Base-by-base conservation (phyloP, 805 yeast genomes). In the Metschnikowia cubensis region DNA sequence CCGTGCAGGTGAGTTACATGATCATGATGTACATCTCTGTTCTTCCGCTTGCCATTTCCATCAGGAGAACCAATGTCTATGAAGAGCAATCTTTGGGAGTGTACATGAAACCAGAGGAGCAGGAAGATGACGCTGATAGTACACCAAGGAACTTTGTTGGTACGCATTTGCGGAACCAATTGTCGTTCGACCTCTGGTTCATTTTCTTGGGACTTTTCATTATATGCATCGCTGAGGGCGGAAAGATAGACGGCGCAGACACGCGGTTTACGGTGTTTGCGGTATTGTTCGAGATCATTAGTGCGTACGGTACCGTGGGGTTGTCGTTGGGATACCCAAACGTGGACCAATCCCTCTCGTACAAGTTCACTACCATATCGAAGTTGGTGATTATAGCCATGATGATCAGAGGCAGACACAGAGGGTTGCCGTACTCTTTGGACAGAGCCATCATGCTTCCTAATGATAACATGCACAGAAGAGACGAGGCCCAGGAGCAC, bases 1-100 rank as follows among this genome's bases (percentile, higher is more conserved):
- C 96, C 0, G 88, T 92, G 45, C 96, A 90, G 66, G 96, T 94
- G 29, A 83, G 94, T 59, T 94, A 94, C 65, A 79, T 89, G 83
- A 79, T 94, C 52, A 92, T 94, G 98, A 94, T 94, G 99, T 94
- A 94, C 70, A 90, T 94, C 25, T 92, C 98, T 14, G 97, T 92
- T 40, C 75, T 91, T 63, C 99, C 99, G 1, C 73, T 94, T 59
- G 99, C 99, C 32, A 94, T 94, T 56, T 89, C 97, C 35, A 90
- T 94, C 54, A 83, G 99, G 71, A 81, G 97, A 66, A 94, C 99
- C 17, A 94, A 94, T 65, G 99, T 94, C 49, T 94, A 94, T 70
- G 99, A 94, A 65, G 99, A 94, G 62, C 98, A 90, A 64, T 87
- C 97, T 0, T 70, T 94, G 50, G 99, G 99, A n/a, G 79, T 90